A percentile compares a stretch with the other conserved stretches of the same genome.
These are phyloP conservation scores for Breviolum minutum DNA, from an alignment of 73 alveolate genomes.

Conservation along the genomic window DNA sequence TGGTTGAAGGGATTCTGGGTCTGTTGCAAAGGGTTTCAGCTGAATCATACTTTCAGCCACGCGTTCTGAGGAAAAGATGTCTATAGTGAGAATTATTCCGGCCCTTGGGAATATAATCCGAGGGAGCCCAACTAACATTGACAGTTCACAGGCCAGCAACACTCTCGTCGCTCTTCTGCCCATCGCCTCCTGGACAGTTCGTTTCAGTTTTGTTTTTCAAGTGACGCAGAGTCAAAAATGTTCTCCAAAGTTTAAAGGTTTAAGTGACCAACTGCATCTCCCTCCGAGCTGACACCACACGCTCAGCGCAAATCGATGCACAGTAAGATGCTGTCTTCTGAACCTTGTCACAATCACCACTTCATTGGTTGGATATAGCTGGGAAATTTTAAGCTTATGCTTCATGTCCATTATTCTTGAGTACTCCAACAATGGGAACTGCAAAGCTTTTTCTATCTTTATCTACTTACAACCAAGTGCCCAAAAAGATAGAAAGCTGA, in stretches of 20 bases:
- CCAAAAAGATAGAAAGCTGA: too few relatives aligned
- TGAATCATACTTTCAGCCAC: too few relatives aligned
- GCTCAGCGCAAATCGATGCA: conserved; percentile 92
- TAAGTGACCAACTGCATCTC: conserved; percentile 54
- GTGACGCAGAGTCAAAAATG: neutral
- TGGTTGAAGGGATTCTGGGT: too few relatives aligned
- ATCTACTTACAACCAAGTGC: too few relatives aligned
- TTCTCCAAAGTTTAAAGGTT: neutral
- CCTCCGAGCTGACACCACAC: conserved; percentile 83
- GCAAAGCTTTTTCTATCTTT: too few relatives aligned
- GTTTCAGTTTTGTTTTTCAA: neutral
- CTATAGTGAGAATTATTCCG: too few relatives aligned
- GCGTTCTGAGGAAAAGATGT: too few relatives aligned
- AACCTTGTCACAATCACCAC: neutral
- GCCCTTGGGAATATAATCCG: too few relatives aligned
- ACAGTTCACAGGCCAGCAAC: neutral
- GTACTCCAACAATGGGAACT: too few relatives aligned
- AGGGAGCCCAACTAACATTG: too few relatives aligned
- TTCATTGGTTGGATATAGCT: neutral
- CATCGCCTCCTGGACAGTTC: conserved; percentile 50
- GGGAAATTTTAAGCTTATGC: neutral
- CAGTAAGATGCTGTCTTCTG: conserved; percentile 93
- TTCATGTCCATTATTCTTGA: neutral
- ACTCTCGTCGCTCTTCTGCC: conserved; percentile 89
- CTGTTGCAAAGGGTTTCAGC: too few relatives aligned